These are phyloP conservation scores for Aspergillus saccharolyticus DNA, from an alignment of 495 filamentous ascomycete genomes.

Conservation along the genomic window DNA sequence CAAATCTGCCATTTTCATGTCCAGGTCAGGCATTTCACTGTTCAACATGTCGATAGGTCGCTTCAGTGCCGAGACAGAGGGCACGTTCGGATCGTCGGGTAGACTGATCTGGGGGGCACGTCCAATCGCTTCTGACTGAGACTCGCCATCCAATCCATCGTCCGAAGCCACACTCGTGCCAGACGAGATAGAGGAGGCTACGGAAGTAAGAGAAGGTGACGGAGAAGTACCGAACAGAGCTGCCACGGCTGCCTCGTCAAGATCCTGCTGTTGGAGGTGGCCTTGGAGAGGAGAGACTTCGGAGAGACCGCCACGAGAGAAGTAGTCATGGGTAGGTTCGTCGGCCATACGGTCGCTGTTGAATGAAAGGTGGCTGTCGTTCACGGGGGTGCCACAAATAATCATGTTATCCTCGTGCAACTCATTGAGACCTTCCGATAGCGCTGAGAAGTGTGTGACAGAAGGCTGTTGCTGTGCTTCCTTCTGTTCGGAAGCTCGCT, in stretches of 20 bases:
- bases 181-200: slow-evolving; percentile 46
- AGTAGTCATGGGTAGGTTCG: slow-evolving; percentile 38
- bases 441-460: slow-evolving; percentile 28
- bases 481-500: slow-evolving; percentile 58
- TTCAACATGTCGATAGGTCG: slow-evolving; percentile 44
- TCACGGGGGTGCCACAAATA: slow-evolving; percentile 30
- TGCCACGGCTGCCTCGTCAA: slow-evolving; percentile 35
- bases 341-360: slow-evolving; percentile 34
- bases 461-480: slow-evolving; percentile 29
- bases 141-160: slow-evolving; percentile 26
- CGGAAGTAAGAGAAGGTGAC: slow-evolving; percentile 42
- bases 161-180: slow-evolving; percentile 39
- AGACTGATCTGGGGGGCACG: slow-evolving; percentile 34
- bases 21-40: slow-evolving; percentile 38
- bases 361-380: slow-evolving; percentile 33
- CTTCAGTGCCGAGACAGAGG: slow-evolving; percentile 36
- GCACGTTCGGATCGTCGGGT: slow-evolving; percentile 26
- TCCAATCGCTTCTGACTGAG: slow-evolving; percentile 17
- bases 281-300: slow-evolving; percentile 19
- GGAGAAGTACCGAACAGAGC: slow-evolving; percentile 43
- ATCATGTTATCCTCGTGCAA: slow-evolving; percentile 28
- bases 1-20: slow-evolving; percentile 44
- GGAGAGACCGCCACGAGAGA: slow-evolving; percentile 30
- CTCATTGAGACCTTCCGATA: slow-evolving; percentile 33
- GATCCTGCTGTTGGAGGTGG: slow-evolving; percentile 25